Conservation (phyloP, 2,329 filamentous ascomycete species). For the Fusarium sp. region DNA sequence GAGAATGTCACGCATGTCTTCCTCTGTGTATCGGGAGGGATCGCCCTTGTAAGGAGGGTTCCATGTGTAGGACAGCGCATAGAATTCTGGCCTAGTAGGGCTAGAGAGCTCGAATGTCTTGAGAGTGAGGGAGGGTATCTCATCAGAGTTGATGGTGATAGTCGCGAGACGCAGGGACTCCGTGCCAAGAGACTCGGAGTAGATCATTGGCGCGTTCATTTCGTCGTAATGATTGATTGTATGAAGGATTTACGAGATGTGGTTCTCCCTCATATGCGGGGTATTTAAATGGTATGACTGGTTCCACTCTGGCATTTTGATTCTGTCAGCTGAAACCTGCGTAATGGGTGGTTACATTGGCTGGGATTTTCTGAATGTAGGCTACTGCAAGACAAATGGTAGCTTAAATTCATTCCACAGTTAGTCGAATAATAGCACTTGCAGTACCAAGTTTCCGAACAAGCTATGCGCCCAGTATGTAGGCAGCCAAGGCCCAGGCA, state of each 20-base stretch:
- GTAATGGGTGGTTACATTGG: too few relatives aligned
- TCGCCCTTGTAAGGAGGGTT: background rate
- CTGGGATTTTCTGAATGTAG: too few relatives aligned
- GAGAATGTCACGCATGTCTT: background rate
- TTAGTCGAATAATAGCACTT: too few relatives aligned
- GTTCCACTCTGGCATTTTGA: background rate
- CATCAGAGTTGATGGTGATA: background rate
- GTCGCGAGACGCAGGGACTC: background rate
- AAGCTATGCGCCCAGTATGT: too few relatives aligned
- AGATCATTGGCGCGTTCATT: background rate
- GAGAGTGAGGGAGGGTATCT: background rate
- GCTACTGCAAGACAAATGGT: too few relatives aligned
- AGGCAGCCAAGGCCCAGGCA: too few relatives aligned
- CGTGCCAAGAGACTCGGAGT: background rate
- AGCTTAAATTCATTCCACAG: too few relatives aligned
- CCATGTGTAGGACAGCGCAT: constrained; percentile 7
- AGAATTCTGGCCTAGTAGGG: background rate
- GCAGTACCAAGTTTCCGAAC: too few relatives aligned
- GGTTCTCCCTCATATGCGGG: background rate
- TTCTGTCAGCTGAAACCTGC: background rate
- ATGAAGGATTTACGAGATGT: background rate
- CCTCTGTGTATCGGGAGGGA: background rate
- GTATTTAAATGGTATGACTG: background rate
- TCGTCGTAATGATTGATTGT: background rate
- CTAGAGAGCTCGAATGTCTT: background rate